These are phyloP conservation scores for Wickerhamiella azyma DNA, from an alignment of 805 yeast species.

Conservation along the genomic window DNA sequence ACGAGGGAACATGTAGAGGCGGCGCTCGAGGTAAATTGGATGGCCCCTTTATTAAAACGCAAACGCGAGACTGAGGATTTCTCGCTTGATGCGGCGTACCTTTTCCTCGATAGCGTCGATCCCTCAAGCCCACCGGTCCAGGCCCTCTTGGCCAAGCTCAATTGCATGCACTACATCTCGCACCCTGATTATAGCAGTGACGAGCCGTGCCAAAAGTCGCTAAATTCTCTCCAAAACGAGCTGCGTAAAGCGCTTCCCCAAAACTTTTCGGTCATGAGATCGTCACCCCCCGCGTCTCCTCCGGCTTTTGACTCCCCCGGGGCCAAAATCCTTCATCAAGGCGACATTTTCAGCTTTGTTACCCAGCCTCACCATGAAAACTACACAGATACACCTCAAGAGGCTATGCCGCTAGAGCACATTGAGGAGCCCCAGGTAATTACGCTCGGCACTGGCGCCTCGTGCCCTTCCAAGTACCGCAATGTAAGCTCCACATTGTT, in stretches of 20 bases:
- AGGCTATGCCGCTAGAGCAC: background rate
- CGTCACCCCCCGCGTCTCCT: background rate
- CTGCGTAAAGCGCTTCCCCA: constrained; percentile 22
- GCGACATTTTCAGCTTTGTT: background rate
- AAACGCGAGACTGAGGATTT: constrained; percentile 17
- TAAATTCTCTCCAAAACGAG: constrained; percentile 29
- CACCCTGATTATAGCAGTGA: constrained; percentile 55
- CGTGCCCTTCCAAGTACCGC: constrained; percentile 70
- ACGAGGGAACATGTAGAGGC: constrained; percentile 31
- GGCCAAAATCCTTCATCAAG: constrained; percentile 2
- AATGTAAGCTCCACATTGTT: constrained; percentile 75
- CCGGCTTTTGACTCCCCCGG: too few relatives aligned
- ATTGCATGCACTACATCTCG: constrained; percentile 48
- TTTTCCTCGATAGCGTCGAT: constrained; percentile 56
- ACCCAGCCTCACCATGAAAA: background rate
- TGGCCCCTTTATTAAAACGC: constrained; percentile 7
- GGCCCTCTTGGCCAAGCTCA: constrained; percentile 25
- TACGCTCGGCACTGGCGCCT: constrained; percentile 87
- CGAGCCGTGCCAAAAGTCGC: constrained; percentile 41
- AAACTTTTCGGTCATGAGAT: constrained; percentile 16
- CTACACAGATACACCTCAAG: background rate
- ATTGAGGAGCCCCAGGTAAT: constrained; percentile 36
- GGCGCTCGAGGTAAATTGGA: constrained; percentile 16
- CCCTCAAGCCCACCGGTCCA: constrained; percentile 18
- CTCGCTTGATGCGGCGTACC: constrained; percentile 46